phyloP scores from a whole-genome alignment of 306 rosid species.

The barrel medic (Medicago truncatula) region DNA sequence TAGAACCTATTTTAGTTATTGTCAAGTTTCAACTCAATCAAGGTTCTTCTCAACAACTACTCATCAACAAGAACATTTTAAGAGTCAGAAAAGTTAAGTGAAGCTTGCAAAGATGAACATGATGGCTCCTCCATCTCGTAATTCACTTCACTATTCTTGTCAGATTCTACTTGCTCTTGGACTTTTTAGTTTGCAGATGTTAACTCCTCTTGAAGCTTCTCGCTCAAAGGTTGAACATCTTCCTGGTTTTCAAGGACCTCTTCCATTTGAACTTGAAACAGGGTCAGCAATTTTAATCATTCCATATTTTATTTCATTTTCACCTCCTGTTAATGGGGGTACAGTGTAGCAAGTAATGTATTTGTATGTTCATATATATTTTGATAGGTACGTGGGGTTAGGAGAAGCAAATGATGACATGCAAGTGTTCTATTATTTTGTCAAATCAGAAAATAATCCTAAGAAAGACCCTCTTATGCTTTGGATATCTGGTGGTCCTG shows the following conservation, averaged over 20 bases:
- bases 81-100: too few relatives aligned
- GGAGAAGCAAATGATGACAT: slow-evolving; percentile 25
- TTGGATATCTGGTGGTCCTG: slow-evolving; percentile 79
- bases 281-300: background rate
- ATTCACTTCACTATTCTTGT: too few relatives aligned
- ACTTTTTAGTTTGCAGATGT: background rate
- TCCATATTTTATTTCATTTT: too few relatives aligned
- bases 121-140: background rate
- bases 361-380: too few relatives aligned
- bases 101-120: too few relatives aligned
- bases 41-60: background rate
- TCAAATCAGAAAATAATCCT: slow-evolving; percentile 57
- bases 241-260: slow-evolving; percentile 23
- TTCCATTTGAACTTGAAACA: background rate
- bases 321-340: too few relatives aligned
- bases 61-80: background rate
- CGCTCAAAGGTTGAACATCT: slow-evolving; percentile 5
- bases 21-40: too few relatives aligned
- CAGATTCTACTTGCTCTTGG: too few relatives aligned
- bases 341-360: too few relatives aligned
- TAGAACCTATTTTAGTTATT: too few relatives aligned
- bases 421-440: slow-evolving; percentile 35
- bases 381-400: slow-evolving; percentile 9
- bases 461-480: slow-evolving; percentile 64
- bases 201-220: slow-evolving; percentile 4